Evolutionary conservation across 169 alveolate species (phyloP).

Genomic region (Babesia caballi): DNA sequence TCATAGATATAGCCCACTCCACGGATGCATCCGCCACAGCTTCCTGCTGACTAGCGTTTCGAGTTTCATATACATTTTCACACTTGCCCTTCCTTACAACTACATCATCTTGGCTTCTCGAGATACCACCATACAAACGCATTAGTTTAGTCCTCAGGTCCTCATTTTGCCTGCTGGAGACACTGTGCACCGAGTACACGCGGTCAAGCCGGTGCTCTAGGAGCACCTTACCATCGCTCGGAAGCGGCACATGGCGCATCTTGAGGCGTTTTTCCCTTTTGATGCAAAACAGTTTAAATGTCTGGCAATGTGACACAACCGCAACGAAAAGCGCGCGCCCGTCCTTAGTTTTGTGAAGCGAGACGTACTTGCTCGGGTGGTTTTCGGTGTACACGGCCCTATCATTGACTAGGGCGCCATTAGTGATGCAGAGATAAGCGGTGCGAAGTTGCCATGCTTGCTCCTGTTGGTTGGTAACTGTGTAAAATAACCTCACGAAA

Average conservation of each 20-base stretch:
- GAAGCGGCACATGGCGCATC: slow-evolving; percentile 13
- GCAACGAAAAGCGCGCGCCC: slow-evolving; percentile 40
- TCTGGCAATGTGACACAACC: slow-evolving; percentile 4
- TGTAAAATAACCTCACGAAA: slow-evolving; percentile 24
- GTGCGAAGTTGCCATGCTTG: slow-evolving; percentile 24
- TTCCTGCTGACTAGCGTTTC: background rate
- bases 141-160: background rate
- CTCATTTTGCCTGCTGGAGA: background rate
- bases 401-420: background rate
- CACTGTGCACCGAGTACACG: slow-evolving; percentile 9
- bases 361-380: slow-evolving; percentile 26
- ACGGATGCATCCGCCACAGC: background rate
- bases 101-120: background rate
- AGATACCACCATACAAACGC: background rate
- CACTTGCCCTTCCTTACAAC: background rate
- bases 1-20: background rate
- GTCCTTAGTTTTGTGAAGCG: slow-evolving; percentile 39
- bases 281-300: slow-evolving; percentile 5
- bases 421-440: background rate
- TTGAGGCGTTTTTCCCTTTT: background rate
- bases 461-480: slow-evolving; percentile 14
- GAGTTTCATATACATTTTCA: background rate
- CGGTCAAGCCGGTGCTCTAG: slow-evolving; percentile 27
- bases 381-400: slow-evolving; percentile 29
- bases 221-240: slow-evolving; percentile 9